These are phyloP conservation scores for Skeletonema menzelii DNA, from an alignment of 108 stramenopile genomes.

Conservation along the genomic window DNA sequence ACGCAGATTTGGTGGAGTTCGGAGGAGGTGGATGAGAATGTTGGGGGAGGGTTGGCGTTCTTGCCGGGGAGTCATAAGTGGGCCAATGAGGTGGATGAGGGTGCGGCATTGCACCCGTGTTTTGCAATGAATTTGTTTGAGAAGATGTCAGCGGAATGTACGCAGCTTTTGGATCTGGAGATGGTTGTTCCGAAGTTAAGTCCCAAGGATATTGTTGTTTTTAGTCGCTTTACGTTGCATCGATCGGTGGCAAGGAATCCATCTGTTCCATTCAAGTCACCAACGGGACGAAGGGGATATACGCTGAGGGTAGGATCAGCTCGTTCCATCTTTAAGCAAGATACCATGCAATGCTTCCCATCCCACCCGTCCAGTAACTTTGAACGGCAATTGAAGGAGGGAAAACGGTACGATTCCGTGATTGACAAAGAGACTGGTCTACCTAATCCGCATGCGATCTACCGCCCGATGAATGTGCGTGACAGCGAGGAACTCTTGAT, in stretches of 20 bases:
- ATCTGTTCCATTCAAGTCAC: background rate
- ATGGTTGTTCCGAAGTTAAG: background rate
- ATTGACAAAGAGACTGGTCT: background rate
- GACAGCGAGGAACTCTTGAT: background rate
- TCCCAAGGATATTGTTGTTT: conserved; percentile 3
- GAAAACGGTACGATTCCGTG: background rate
- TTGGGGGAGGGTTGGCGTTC: conserved; percentile 4
- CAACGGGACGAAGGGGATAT: background rate
- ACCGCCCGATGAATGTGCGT: conserved; percentile 2
- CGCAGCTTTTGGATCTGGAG: background rate
- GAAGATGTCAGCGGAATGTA: background rate
- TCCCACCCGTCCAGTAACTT: conserved; percentile 2
- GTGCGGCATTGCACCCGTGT: background rate
- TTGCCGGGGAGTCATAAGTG: background rate
- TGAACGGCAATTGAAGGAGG: background rate
- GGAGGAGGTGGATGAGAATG: background rate
- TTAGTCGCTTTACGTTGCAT: conserved; percentile 4
- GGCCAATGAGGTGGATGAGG: conserved; percentile 3
- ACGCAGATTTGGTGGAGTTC: conserved; percentile 4
- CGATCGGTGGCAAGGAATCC: conserved; percentile 7
- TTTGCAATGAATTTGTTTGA: conserved; percentile 14
- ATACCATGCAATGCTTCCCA: conserved; percentile 3
- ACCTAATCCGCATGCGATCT: background rate
- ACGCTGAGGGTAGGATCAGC: background rate
- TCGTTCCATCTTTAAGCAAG: conserved; percentile 3